Conservation (phyloP, 306 rosid genomes). For the Sphenostylis stenocarpa region DNA sequence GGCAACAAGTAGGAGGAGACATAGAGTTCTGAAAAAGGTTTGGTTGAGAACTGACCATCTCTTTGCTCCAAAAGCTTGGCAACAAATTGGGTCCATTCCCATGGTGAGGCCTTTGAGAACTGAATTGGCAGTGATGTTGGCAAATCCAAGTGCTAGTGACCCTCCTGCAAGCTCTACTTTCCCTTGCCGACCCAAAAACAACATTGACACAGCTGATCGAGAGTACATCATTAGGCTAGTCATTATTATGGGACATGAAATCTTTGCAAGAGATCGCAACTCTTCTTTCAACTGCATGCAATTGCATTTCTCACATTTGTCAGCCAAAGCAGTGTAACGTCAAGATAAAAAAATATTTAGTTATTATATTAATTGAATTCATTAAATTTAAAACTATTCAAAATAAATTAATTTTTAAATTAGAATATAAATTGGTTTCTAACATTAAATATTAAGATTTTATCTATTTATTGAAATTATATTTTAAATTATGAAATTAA, state of each 20-base stretch:
- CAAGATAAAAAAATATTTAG: too few relatives aligned
- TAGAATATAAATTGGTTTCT: too few relatives aligned
- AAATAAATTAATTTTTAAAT: too few relatives aligned
- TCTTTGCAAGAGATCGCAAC: conserved; percentile 50
- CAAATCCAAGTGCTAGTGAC: conserved; percentile 79
- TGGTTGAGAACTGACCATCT: conserved; percentile 70
- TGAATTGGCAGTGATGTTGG: conserved; percentile 77
- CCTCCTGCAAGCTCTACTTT: conserved; percentile 85
- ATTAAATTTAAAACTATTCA: too few relatives aligned
- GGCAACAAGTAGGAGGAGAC: conserved; percentile 71
- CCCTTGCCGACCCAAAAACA: conserved; percentile 83
- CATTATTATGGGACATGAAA: conserved; percentile 70
- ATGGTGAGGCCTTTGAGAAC: conserved; percentile 68
- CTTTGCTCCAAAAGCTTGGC: conserved; percentile 90
- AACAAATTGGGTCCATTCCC: conserved; percentile 97
- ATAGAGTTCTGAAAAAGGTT: conserved; percentile 61
- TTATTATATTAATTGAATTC: too few relatives aligned
- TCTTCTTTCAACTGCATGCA: conserved; percentile 76
- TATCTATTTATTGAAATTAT: too few relatives aligned
- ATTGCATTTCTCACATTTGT: conserved; percentile 30
- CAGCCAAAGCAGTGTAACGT: not conserved
- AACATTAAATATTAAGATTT: too few relatives aligned
- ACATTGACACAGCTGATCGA: conserved; percentile 69
- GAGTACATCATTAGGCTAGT: conserved; percentile 67
- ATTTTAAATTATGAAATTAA: too few relatives aligned